A percentile compares a stretch with the other conserved stretches of the same genome.
These are phyloP conservation scores for Pelargonium citronellum DNA, from an alignment of 441 rosid genomes.

Conservation along the genomic window DNA sequence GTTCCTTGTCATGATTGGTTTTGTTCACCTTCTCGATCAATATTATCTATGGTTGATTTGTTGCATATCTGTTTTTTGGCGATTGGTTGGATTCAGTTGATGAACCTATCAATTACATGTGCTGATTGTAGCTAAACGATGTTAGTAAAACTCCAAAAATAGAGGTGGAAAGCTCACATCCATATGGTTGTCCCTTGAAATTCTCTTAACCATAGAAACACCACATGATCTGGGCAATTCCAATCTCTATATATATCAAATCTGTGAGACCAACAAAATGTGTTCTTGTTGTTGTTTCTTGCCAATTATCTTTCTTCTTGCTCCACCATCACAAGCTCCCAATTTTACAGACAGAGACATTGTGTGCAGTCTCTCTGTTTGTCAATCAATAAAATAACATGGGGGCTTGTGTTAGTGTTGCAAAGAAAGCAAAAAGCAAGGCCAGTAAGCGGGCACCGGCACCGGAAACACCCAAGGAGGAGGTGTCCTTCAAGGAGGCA, in stretches of 20 bases:
- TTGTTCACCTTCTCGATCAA: too few relatives aligned
- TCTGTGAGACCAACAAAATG: background rate
- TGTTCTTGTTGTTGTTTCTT: slow-evolving; percentile 6
- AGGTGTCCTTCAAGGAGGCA: background rate
- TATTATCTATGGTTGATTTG: too few relatives aligned
- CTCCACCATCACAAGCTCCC: slow-evolving; percentile 2
- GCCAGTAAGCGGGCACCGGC: background rate
- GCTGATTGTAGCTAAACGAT: too few relatives aligned
- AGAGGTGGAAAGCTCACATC: background rate
- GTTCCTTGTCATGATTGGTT: too few relatives aligned
- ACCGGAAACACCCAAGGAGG: background rate
- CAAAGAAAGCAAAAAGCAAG: background rate
- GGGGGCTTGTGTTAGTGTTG: slow-evolving; percentile 8
- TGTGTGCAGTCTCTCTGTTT: too few relatives aligned
- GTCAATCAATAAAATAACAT: background rate
- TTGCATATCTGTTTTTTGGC: too few relatives aligned
- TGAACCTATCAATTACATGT: too few relatives aligned
- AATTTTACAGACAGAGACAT: background rate
- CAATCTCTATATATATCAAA: background rate
- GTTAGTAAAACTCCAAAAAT: background rate
- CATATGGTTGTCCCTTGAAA: background rate
- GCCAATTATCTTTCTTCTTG: background rate
- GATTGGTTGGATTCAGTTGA: too few relatives aligned
- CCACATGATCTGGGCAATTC: background rate
- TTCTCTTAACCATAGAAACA: background rate